These are phyloP conservation scores for Zygosaccharomyces bisporus DNA, from an alignment of 805 yeast species.

Conservation along the genomic window DNA sequence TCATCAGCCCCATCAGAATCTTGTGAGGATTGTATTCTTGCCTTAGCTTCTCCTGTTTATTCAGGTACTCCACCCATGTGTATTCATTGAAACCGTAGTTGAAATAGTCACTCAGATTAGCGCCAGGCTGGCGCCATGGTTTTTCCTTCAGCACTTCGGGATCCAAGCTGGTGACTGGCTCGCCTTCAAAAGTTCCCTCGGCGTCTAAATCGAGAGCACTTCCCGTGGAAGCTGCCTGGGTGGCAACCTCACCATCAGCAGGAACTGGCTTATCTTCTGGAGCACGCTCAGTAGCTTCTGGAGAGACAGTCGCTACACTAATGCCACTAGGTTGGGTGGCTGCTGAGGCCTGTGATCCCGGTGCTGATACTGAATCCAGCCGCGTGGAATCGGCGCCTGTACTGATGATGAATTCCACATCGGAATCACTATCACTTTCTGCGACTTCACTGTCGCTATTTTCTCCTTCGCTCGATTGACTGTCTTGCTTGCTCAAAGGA, in stretches of 20 bases:
- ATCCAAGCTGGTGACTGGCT: conserved; percentile 76
- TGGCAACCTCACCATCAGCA: conserved; percentile 16
- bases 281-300: conserved; percentile 8
- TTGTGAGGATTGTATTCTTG: conserved; percentile 81
- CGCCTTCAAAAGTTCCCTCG: conserved; percentile 55
- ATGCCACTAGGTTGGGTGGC: conserved; percentile 17
- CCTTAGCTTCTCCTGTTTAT: conserved; percentile 77
- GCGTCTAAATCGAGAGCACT: conserved; percentile 35
- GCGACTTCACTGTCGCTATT: conserved; percentile 43
- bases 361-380: conserved; percentile 28
- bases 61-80: conserved; percentile 91
- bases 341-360: conserved; percentile 14
- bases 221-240: conserved; percentile 20
- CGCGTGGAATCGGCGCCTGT: conserved; percentile 32
- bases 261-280: conserved; percentile 8
- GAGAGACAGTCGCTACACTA: conserved; percentile 10
- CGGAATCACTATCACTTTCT: conserved; percentile 54
- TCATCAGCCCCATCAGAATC: conserved; percentile 52
- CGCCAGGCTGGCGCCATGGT: conserved; percentile 98
- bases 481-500: conserved; percentile 23
- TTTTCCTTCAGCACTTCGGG: conserved; percentile 82
- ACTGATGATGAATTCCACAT: conserved; percentile 80
- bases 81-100: conserved; percentile 95
- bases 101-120: conserved; percentile 90
- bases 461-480: conserved; percentile 43